Evolutionary conservation across 2,329 filamentous ascomycete species (phyloP), one percentile per base, ranked within the genome.

Genomic region (Penicillium sp.): DNA sequence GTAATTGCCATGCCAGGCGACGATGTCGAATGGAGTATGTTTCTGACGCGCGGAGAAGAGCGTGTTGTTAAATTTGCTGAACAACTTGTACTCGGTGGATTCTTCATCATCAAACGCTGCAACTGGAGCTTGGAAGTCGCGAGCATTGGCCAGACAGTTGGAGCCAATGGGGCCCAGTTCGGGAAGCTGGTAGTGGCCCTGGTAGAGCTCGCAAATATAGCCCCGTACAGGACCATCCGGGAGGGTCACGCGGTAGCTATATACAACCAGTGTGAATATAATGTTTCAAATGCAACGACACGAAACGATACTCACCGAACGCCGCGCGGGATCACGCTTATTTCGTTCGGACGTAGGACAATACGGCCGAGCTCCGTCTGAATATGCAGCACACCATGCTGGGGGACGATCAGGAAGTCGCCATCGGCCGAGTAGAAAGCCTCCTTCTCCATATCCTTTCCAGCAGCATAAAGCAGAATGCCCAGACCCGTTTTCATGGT

Each of bases 341-440:
- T 90, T 69, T 92, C 89, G 69, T 87, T 86, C 2, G 87, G 88
- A 48, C 88, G 81, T n/a, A 92, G 84, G 39, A 89, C 80, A 5
- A 92, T 74, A 64, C 80, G 82, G 41, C 89, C 89, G 44, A 92
- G 77, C 70, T 92, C 89, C 1, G 89, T 92, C 63, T 86, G 82
- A 55, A 92, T 87, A 64, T 92, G 87, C 36, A 92, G 74, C 14
- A 80, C 79, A 2, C 89, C 89, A 56, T 88, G 82, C 67, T 92
- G 89, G 1, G 87, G 79, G 13, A 92, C 87, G 56, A 92, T 85
- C 49, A 92, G 72, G 62, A 90, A 81, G 67, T 92, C 89, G 10
- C 89, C 89, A 66, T 92, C 89, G 0, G 90, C 87, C 4, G 87
- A 92, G 77, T 92, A 95, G 69, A 92, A 95, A 0, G 89, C 89